Conservation (phyloP, 129 eudicot genomes). For the Flaveria trinervia region DNA sequence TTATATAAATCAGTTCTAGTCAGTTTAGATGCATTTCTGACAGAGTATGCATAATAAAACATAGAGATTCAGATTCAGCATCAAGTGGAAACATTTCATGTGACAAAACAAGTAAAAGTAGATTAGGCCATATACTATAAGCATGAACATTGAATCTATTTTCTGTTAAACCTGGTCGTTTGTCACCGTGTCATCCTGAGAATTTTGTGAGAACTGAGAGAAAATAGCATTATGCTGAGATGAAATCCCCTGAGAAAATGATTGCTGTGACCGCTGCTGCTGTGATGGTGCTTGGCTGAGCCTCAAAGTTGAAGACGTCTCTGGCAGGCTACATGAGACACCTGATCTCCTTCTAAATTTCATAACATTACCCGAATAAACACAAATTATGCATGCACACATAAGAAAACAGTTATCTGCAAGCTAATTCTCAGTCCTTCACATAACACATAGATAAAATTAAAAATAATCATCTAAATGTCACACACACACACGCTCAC, state of each 20-base stretch:
- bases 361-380: slow-evolving; percentile 27
- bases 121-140: not conserved
- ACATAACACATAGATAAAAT: not conserved
- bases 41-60: not conserved
- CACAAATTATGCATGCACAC: slow-evolving; percentile 12
- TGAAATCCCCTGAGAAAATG: slow-evolving; percentile 78
- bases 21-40: slow-evolving; percentile 22
- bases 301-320: slow-evolving; percentile 51
- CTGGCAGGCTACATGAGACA: slow-evolving; percentile 47
- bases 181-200: slow-evolving; percentile 54
- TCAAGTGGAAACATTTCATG: not conserved
- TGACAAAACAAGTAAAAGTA: slow-evolving; percentile 9
- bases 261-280: slow-evolving; percentile 71
- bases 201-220: slow-evolving; percentile 83
- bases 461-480: not conserved
- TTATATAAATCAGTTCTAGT: slow-evolving; percentile 8
- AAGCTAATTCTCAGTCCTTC: slow-evolving; percentile 20
- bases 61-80: slow-evolving; percentile 10
- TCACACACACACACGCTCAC: slow-evolving; percentile 11
- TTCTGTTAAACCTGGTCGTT: slow-evolving; percentile 41
- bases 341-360: slow-evolving; percentile 51
- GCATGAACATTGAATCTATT: not conserved
- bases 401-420: not conserved
- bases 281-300: slow-evolving; percentile 61
- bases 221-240: slow-evolving; percentile 65